Base-by-base conservation (phyloP, 108 stramenopile genomes). In the Asterionellopsis glacialis region DNA sequence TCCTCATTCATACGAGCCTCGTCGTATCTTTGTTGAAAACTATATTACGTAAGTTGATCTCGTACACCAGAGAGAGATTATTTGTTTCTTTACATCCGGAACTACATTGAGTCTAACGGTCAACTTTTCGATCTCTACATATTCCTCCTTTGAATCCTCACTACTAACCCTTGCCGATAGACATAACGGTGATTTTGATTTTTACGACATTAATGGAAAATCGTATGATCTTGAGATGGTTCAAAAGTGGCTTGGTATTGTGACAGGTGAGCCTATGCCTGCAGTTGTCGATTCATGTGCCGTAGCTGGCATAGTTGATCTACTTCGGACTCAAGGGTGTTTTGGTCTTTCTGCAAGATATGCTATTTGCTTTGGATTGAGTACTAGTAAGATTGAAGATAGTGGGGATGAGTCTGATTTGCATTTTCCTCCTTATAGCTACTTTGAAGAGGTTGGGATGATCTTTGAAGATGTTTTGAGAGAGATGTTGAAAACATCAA, bases 141-240 rank as follows among this genome's bases (percentile, higher is more conserved):
- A n/a, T n/a, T n/a, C n/a, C n/a, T n/a, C n/a, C n/a, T n/a, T n/a
- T n/a, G n/a, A n/a, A n/a, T n/a, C n/a, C n/a, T n/a, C n/a, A n/a
- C n/a, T n/a, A n/a, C n/a, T n/a, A n/a, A n/a, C n/a, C n/a, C n/a
- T n/a, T n/a, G 69, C 55, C 74, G 88, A 47, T n/a, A 86, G 87
- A 6, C 92, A 93, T 65, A 93, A 93, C 67, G 92, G 92, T 25
- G 92, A 93, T 70, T 88, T 93, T 64, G 92, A 93, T 24, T 90
- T 86, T 58, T 93, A 70, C 49, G 53, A 69, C 26, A 59, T 85
- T 26, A 76, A 76, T 61, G 80, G 81, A 0, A 74, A 80, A 51
- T 70, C 73, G 23, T 82, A 80, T 56, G 85, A 86, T 18, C 64
- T 88, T 19, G 82, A 79, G 28, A 58, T 70, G 11, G 47, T 91